A percentile compares a stretch with the other conserved stretches of the same genome.
Conservation (phyloP, 2,329 filamentous ascomycete genomes). For the Aspergillus pseudoglaucus region DNA sequence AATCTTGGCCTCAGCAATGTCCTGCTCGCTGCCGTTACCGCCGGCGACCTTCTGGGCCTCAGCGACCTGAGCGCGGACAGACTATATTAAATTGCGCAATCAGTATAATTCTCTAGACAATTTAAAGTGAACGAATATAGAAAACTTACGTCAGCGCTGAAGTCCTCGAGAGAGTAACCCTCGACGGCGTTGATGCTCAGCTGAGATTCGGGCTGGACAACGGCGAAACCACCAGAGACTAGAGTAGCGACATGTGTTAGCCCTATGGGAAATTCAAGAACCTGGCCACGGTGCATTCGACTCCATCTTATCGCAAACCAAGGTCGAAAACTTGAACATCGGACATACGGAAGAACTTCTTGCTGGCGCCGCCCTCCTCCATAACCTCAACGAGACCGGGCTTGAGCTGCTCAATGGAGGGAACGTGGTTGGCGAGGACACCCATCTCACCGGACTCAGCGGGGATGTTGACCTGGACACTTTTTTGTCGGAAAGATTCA, state of each 20-base stretch:
- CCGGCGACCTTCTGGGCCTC: conserved; percentile 93
- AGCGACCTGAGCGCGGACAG: conserved; percentile 79
- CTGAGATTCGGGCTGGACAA: conserved; percentile 88
- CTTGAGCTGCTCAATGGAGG: conserved; percentile 97
- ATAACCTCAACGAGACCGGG: conserved; percentile 91
- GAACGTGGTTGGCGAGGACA: conserved; percentile 98
- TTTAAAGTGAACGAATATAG: background rate
- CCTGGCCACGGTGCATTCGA: background rate
- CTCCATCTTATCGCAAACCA: background rate
- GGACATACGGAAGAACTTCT: conserved; percentile 94
- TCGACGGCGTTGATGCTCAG: conserved; percentile 99
- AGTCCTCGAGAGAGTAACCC: conserved; percentile 90
- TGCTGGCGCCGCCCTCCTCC: conserved; percentile 79
- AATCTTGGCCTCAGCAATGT: conserved; percentile 98
- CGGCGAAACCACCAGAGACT: conserved; percentile 96
- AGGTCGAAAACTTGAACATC: conserved; percentile 4
- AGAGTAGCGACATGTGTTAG: conserved; percentile 14
- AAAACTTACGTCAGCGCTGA: conserved; percentile 67
- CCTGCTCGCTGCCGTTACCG: conserved; percentile 89
- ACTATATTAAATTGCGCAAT: conserved; percentile 34
- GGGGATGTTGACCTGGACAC: conserved; percentile 95
- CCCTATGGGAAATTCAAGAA: background rate
- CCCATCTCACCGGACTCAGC: conserved; percentile 99
- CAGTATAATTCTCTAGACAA: conserved; percentile 2
- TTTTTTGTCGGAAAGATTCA: conserved; percentile 60